Evolutionary conservation across 768 basidiomycete genomes (phyloP).

Genomic region (Pisolithus marmoratus): DNA sequence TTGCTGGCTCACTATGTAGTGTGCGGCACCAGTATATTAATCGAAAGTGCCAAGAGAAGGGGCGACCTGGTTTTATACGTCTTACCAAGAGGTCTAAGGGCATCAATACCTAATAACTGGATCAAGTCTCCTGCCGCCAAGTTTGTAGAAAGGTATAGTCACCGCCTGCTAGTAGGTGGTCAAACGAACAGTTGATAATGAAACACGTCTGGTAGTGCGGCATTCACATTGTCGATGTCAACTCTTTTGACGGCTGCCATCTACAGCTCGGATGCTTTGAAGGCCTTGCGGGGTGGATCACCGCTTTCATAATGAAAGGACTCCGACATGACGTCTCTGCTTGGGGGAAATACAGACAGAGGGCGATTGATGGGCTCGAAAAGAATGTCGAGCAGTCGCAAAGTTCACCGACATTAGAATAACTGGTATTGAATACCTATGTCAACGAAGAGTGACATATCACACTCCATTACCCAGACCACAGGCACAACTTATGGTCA

Average conservation of each 20-base stretch:
- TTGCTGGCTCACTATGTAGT: slow-evolving; percentile 62
- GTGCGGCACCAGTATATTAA: slow-evolving; percentile 74
- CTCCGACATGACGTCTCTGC: slow-evolving; percentile 48
- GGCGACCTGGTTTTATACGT: slow-evolving; percentile 82
- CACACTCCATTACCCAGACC: slow-evolving; percentile 50
- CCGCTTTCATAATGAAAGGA: slow-evolving; percentile 61
- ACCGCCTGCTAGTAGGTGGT: not conserved
- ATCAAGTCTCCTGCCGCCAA: not conserved
- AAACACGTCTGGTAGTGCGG: slow-evolving; percentile 34
- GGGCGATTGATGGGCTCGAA: slow-evolving; percentile 3
- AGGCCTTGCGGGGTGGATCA: slow-evolving; percentile 68
- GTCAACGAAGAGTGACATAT: not conserved
- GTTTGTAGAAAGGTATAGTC: not conserved
- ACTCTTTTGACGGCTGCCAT: slow-evolving; percentile 57
- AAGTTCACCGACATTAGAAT: not conserved
- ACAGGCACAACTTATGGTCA: slow-evolving; percentile 78
- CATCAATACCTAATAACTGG: slow-evolving; percentile 55
- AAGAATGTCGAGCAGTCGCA: not conserved
- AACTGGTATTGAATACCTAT: not conserved
- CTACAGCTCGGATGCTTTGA: slow-evolving; percentile 58
- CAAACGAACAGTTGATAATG: not conserved
- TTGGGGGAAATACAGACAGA: slow-evolving; percentile 37
- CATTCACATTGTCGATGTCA: slow-evolving; percentile 60
- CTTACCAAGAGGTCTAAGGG: slow-evolving; percentile 61
- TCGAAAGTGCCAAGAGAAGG: slow-evolving; percentile 64